Percentiles rank a stretch among this genome's conserved stretches.
phyloP scores from a whole-genome alignment of 108 stramenopile genomes.

The Skeletonema tropicum region DNA sequence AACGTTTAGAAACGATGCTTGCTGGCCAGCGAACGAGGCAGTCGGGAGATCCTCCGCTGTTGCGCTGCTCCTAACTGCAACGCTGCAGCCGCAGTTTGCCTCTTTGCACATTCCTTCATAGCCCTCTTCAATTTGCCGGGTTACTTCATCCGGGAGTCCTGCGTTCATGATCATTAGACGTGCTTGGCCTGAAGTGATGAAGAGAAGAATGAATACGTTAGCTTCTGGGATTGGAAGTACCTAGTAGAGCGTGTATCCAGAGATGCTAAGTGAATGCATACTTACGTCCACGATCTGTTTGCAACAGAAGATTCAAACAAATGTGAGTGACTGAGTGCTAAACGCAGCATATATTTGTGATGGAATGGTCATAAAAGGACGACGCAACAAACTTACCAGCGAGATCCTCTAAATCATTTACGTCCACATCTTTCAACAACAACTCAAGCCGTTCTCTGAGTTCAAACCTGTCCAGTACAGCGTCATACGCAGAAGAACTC shows the following conservation, averaged over 20 bases:
- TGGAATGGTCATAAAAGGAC: too few species aligned
- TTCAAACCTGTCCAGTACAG: constrained; percentile 36
- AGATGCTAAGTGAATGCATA: not conserved
- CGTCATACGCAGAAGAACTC: constrained; percentile 29
- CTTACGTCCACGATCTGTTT: constrained; percentile 2
- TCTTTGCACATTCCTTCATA: constrained; percentile 28
- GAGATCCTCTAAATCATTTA: constrained; percentile 36
- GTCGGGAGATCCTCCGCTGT: constrained; percentile 57
- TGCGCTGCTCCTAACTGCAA: constrained; percentile 53
- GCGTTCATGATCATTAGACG: constrained; percentile 50
- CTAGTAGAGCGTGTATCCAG: not conserved
- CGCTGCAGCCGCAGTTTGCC: constrained; percentile 13
- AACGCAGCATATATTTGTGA: too few species aligned
- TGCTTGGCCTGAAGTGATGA: constrained; percentile 16
- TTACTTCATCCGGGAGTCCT: constrained; percentile 45
- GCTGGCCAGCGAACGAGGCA: constrained; percentile 54
- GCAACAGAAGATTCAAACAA: not conserved
- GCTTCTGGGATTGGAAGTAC: not conserved
- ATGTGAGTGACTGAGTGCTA: too few species aligned
- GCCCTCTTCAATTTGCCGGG: constrained; percentile 22
- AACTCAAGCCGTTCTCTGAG: constrained; percentile 36
- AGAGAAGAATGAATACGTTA: not conserved
- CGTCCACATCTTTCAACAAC: constrained; percentile 34
- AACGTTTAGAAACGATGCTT: constrained; percentile 49
- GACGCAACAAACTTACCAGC: constrained; percentile 16